These are phyloP conservation scores for Peronospora farinosa DNA, from an alignment of 352 stramenopile species.

Conservation along the genomic window DNA sequence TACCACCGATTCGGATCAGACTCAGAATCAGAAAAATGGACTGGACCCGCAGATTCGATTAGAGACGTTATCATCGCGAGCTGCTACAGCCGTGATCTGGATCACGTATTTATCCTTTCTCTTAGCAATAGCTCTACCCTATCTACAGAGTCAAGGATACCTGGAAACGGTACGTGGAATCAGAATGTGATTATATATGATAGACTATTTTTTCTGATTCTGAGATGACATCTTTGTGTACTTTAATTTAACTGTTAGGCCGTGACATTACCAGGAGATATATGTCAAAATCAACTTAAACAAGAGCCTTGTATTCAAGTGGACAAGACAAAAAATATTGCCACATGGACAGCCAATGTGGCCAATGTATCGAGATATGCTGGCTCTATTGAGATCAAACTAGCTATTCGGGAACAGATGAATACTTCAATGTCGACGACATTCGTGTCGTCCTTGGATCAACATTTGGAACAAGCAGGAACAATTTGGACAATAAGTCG, in stretches of 20 bases:
- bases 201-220: conserved; percentile 10
- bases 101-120: conserved; percentile 76
- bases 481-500: conserved; percentile 24
- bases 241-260: conserved; percentile 27
- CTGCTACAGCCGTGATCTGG: conserved; percentile 63
- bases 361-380: conserved; percentile 65
- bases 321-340: conserved; percentile 42
- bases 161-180: conserved; percentile 42
- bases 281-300: conserved; percentile 30
- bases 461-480: conserved; percentile 27
- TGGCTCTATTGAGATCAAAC: conserved; percentile 52
- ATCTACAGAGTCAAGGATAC: conserved; percentile 72
- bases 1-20: conserved; percentile 13
- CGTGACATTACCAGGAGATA: conserved; percentile 43
- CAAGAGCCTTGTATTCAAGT: conserved; percentile 58
- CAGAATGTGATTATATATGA: background rate
- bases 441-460: conserved; percentile 1
- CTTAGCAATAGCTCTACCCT: conserved; percentile 58
- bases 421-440: conserved; percentile 31
- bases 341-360: conserved; percentile 63
- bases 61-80: conserved; percentile 70
- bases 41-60: conserved; percentile 62
- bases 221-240: conserved; percentile 4
- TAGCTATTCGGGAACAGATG: conserved; percentile 41
- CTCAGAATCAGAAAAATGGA: conserved; percentile 25